Percentiles rank a stretch among this genome's conserved stretches.
Evolutionary conservation across 441 rosid species (phyloP).

Genomic region (Arabidopsis lyrata): DNA sequence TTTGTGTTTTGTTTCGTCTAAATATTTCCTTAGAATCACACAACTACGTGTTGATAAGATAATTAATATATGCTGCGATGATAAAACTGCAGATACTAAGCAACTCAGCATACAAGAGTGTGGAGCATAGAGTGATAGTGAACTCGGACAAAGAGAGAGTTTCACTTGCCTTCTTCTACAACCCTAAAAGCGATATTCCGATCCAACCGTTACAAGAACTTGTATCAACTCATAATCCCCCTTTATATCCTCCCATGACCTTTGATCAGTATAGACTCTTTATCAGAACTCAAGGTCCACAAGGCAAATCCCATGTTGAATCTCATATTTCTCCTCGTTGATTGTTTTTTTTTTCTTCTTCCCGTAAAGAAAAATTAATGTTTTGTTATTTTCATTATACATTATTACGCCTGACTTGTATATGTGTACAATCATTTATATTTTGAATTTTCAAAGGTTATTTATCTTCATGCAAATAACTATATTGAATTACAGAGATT

Average conservation of each 20-base stretch:
- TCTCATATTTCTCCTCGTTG: conserved; percentile 62
- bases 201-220: conserved; percentile 74
- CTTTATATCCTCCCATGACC: conserved; percentile 75
- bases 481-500: not conserved
- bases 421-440: conserved; percentile 11
- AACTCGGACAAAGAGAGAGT: conserved; percentile 70
- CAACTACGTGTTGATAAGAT: not conserved
- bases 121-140: conserved; percentile 89
- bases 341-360: conserved; percentile 2
- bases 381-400: conserved; percentile 15
- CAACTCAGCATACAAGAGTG: conserved; percentile 82
- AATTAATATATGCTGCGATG: not conserved
- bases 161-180: conserved; percentile 89
- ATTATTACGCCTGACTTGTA: conserved; percentile 42
- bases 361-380: not conserved
- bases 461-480: conserved; percentile 15
- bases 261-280: conserved; percentile 81
- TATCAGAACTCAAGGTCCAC: conserved; percentile 75
- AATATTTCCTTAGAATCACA: not conserved
- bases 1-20: not conserved
- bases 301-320: conserved; percentile 86
- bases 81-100: conserved; percentile 67
- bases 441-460: conserved; percentile 7
- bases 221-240: conserved; percentile 60
- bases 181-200: conserved; percentile 82